Evolutionary conservation across 2,329 filamentous ascomycete genomes (phyloP).

Genomic region (Catunica adiposa): DNA sequence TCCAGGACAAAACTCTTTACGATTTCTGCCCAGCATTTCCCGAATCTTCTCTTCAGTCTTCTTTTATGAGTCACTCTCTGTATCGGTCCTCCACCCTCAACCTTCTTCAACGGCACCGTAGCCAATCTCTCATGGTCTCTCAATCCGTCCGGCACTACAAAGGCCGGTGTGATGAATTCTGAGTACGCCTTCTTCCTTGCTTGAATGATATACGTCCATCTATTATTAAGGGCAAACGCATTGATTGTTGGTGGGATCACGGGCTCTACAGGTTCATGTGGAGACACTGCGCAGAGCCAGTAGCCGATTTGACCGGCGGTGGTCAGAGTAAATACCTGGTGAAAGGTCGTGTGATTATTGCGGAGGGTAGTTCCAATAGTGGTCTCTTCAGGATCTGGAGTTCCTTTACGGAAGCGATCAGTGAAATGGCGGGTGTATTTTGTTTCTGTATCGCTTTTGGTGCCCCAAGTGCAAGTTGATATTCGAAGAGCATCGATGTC

Average conservation of each 20-base stretch:
- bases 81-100: not conserved
- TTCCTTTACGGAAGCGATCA: not conserved
- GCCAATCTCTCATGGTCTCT: conserved; percentile 17
- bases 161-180: conserved; percentile 19
- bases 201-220: conserved; percentile 9
- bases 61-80: not conserved
- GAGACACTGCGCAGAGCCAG: conserved; percentile 21
- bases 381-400: not conserved
- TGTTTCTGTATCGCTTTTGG: conserved; percentile 1
- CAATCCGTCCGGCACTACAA: conserved; percentile 25
- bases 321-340: conserved; percentile 29
- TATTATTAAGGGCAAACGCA: conserved; percentile 5
- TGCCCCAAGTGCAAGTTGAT: conserved; percentile 6
- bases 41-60: conserved; percentile 11
- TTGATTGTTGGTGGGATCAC: conserved; percentile 5
- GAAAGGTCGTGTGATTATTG: conserved; percentile 26
- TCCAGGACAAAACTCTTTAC: not conserved
- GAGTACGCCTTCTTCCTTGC: conserved; percentile 7
- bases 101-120: conserved; percentile 8
- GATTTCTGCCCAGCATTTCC: not conserved
- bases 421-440: not conserved
- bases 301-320: conserved; percentile 29
- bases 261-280: conserved; percentile 5
- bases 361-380: conserved; percentile 20
- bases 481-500: not conserved